Evolutionary conservation across 371 early-diverging fungal genomes (phyloP).

Genomic region (Rhizomucor pusillus): DNA sequence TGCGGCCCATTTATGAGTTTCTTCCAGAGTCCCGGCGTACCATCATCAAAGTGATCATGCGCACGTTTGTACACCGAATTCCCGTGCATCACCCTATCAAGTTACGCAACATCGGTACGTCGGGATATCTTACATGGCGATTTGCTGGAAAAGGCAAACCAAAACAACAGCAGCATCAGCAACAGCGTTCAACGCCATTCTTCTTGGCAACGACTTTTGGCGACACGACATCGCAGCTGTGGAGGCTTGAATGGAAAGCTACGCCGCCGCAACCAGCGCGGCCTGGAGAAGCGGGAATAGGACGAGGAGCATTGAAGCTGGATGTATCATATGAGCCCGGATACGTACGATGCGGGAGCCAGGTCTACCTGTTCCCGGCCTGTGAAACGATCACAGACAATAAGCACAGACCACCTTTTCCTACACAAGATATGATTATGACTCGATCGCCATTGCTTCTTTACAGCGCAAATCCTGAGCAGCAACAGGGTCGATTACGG

Average conservation of each 20-base stretch:
- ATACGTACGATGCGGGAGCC: slow-evolving; percentile 23
- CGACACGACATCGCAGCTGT: no score
- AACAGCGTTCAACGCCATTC: slow-evolving; percentile 1
- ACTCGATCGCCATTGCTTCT: background rate
- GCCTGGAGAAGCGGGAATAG: no score
- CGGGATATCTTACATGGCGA: slow-evolving; percentile 38
- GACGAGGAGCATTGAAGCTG: slow-evolving; percentile 2
- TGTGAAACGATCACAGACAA: slow-evolving; percentile 2
- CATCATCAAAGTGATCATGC: slow-evolving; percentile 22
- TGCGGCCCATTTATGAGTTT: slow-evolving; percentile 40
- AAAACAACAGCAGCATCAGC: slow-evolving; percentile 1
- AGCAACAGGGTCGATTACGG: slow-evolving; percentile 8
- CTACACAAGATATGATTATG: slow-evolving; percentile 21
- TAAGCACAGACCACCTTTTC: slow-evolving; percentile 5
- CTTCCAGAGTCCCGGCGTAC: slow-evolving; percentile 15
- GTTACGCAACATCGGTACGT: slow-evolving; percentile 26
- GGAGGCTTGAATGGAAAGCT: background rate
- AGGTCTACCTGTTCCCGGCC: slow-evolving; percentile 33
- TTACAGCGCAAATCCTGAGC: background rate
- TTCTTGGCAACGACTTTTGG: no score
- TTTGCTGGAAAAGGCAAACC: slow-evolving; percentile 6
- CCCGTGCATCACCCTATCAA: slow-evolving; percentile 29
- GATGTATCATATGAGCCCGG: slow-evolving; percentile 10
- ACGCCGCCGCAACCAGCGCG: no score
- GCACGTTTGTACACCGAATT: slow-evolving; percentile 22